phyloP scores from a whole-genome alignment of 306 rosid genomes.

The Purshia tridentata region DNA sequence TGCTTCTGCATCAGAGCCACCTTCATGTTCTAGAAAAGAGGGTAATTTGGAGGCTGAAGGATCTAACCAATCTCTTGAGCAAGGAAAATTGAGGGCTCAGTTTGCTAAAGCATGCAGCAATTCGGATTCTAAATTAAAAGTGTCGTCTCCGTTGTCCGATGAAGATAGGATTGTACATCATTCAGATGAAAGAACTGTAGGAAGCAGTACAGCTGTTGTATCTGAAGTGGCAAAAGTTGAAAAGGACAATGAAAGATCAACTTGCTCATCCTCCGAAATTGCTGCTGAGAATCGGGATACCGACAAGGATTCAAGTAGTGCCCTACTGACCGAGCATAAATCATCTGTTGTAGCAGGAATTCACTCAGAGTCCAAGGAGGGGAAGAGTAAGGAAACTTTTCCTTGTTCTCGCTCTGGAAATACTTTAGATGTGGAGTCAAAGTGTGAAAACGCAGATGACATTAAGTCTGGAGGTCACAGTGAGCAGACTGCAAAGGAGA shows the following conservation, averaged over 20 bases:
- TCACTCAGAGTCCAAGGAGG: constrained; percentile 21
- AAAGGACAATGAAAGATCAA: constrained; percentile 46
- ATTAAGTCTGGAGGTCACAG: constrained; percentile 14
- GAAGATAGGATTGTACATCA: constrained; percentile 39
- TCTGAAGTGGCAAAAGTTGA: constrained; percentile 45
- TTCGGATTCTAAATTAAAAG: constrained; percentile 40
- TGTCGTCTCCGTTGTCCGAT: constrained; percentile 29
- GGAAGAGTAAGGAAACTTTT: constrained; percentile 25
- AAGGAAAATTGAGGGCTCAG: constrained; percentile 31
- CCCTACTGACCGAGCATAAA: constrained; percentile 21
- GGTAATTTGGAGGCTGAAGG: constrained; percentile 41
- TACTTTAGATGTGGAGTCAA: constrained; percentile 18
- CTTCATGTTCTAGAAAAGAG: constrained; percentile 38
- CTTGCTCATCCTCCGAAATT: constrained; percentile 46
- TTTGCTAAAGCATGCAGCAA: constrained; percentile 20
- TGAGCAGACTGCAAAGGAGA: constrained; percentile 27
- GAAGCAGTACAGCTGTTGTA: constrained; percentile 32
- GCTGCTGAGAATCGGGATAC: constrained; percentile 33
- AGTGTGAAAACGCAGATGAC: constrained; percentile 29
- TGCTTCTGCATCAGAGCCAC: constrained; percentile 15
- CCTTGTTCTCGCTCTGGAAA: constrained; percentile 29
- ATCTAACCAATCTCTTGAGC: constrained; percentile 36
- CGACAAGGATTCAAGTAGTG: constrained; percentile 20
- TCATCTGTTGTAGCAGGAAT: constrained; percentile 20
- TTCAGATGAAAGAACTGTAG: constrained; percentile 37